Evolutionary conservation across 495 filamentous ascomycete species (phyloP), one percentile per base, ranked within the genome.

Genomic region (Aspergillus leporis): DNA sequence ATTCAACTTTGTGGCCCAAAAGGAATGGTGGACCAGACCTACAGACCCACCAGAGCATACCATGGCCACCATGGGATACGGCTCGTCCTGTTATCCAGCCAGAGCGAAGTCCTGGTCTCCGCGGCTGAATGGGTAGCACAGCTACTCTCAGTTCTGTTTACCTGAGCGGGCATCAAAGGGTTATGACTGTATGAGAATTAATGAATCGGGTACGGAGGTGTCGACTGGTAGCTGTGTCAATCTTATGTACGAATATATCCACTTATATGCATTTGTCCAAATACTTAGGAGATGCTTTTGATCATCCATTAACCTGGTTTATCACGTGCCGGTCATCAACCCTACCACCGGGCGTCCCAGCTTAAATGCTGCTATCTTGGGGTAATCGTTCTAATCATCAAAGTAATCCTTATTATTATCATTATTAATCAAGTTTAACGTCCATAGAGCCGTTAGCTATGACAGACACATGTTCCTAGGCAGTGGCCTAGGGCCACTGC

Each of bases 141-240:
- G 8, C 19, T n/a, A 47, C 14, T 41, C 32, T 3, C 5, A 3
- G 38, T 16, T 41, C 38, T 41, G 38, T 41, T 32, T 41, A 16
- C 19, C 16, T 16, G 30, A 30, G 47, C 14, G 28, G 28, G 12
- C 12, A 32, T 28, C 25, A n/a, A 30, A 51, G 38, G 41, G 25
- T 67, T 60, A 67, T 55, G 65, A 67, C 30, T 62, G 51, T 60
- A 67, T 62, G 65, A 67, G 54, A 25, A 56, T 53, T 52, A 52
- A 61, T 49, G 58, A 53, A 32, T 34, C 25, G 25, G 52, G 18
- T 12, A 38, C 38, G 28, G 40, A 32, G 21, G 9, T 38, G 32
- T 40, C 51, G 9, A 9, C 23, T 47, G 18, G 38, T 41, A 41
- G 38, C 14, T 41, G 32, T 36, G 32, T 10, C 32, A 36, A 8